These are phyloP conservation scores for Knufia petricola DNA, from an alignment of 2,329 filamentous ascomycete genomes.

Conservation along the genomic window DNA sequence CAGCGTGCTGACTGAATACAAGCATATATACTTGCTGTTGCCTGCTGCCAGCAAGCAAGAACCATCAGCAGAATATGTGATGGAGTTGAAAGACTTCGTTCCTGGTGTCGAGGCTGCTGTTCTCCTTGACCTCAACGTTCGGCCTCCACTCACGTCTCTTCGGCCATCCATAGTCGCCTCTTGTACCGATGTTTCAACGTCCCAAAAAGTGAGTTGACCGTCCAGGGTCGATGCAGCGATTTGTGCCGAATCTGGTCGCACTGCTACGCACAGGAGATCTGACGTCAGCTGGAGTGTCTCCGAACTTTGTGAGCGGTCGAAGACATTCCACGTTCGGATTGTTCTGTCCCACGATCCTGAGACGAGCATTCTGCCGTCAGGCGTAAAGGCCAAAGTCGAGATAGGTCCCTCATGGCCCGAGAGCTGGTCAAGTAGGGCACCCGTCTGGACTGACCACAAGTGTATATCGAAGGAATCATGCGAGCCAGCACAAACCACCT, in stretches of 20 bases:
- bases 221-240: conserved; percentile 87
- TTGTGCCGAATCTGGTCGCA: conserved; percentile 84
- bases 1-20: conserved; percentile 91
- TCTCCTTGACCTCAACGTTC: conserved; percentile 75
- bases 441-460: conserved; percentile 97
- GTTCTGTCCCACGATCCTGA: conserved; percentile 97
- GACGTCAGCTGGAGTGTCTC: conserved; percentile 88
- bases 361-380: conserved; percentile 71
- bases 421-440: conserved; percentile 82
- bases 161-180: conserved; percentile 78
- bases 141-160: conserved; percentile 84
- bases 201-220: conserved; percentile 93
- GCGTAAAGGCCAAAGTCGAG: conserved; percentile 76
- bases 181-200: conserved; percentile 76
- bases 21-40: conserved; percentile 96
- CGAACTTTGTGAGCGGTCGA: conserved; percentile 84
- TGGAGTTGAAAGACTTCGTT: conserved; percentile 80
- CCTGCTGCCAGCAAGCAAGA: conserved; percentile 82
- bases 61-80: conserved; percentile 87
- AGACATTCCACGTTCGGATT: conserved; percentile 92
- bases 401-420: conserved; percentile 91
- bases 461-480: conserved; percentile 95
- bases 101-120: conserved; percentile 85
- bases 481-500: conserved; percentile 90
- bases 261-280: conserved; percentile 76